Base-by-base conservation (phyloP, 495 filamentous ascomycete species). In the Annulohypoxylon bovei region DNA sequence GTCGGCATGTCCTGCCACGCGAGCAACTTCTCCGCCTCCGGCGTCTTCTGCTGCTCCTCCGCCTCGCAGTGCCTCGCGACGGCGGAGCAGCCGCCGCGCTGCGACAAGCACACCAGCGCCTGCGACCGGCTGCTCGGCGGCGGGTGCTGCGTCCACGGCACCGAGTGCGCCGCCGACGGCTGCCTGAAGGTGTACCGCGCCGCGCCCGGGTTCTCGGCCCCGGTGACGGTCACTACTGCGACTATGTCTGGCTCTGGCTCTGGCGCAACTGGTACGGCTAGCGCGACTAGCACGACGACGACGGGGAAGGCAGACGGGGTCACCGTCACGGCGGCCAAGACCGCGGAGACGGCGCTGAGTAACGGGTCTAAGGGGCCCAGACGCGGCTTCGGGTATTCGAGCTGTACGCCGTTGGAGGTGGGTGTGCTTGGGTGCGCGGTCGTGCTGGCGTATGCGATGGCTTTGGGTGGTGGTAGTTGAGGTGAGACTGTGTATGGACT, bases 181-280 rank as follows among this genome's bases (percentile, higher is more conserved):
- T 72, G 70, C 37, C 60, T 68, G 12, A 64, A 68, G 46, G 53
- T 60, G 22, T 72, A 72, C 60, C 70, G 46, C 44, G 70, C 70
- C 1, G 70, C 37, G 59, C 70, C 70, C 14, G 70, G 70, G 2
- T 64, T 72, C 60, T 23, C 63, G n/a, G 22, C 54, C 14, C 32
- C 52, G 16, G 56, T 33, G 22, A 44, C 50, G 5, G n/a, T 30
- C 28, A 47, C 7, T 25, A 32, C 52, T 12, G 16, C 58, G 47
- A 14, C 46, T 3, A 39, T 8, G 28, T 6, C 46, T 4, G 8
- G 14, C 37, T 14, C 11, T 14, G 11, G 6, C 37, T 14, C 12
- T 2, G 7, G n/a, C 12, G 27, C 40, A 40, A 32, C n/a, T n/a
- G n/a, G 27, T 18, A 42, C 65, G 9, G 5, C 30, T 33, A 9